Evolutionary conservation across 83 land plant genomes (phyloP).

Genomic region (Thuja plicata): DNA sequence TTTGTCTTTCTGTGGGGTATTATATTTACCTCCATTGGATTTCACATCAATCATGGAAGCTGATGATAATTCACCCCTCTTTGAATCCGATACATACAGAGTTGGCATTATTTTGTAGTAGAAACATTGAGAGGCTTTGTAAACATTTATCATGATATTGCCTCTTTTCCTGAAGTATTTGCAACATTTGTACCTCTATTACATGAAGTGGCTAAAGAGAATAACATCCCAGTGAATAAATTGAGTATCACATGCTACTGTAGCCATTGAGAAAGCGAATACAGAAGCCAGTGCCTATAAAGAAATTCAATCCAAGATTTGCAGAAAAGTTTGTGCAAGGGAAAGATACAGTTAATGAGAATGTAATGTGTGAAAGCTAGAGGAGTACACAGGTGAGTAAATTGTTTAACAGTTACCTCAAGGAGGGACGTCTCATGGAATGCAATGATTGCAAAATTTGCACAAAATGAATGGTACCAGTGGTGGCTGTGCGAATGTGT

Average conservation of each 20-base stretch:
- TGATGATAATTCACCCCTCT: constrained; percentile 52
- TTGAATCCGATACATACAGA: constrained; percentile 73
- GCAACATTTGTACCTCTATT: constrained; percentile 57
- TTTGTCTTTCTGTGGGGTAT: constrained; percentile 31
- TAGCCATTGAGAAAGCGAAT: constrained; percentile 80
- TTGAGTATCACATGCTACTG: constrained; percentile 52
- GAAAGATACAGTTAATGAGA: too few species aligned
- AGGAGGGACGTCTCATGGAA: too few species aligned
- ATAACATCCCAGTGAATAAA: constrained; percentile 47
- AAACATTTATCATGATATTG: constrained; percentile 47
- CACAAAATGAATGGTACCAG: too few species aligned
- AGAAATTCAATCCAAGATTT: constrained; percentile 77
- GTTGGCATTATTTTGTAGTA: constrained; percentile 48
- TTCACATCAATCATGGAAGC: constrained; percentile 54
- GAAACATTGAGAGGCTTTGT: constrained; percentile 65
- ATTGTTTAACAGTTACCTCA: too few species aligned
- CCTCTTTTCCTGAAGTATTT: constrained; percentile 84
- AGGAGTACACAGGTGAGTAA: too few species aligned
- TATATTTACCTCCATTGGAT: constrained; percentile 38
- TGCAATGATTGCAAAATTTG: too few species aligned
- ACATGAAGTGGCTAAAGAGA: constrained; percentile 34
- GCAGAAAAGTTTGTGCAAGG: constrained; percentile 99
- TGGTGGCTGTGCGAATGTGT: too few species aligned
- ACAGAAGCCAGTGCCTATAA: constrained; percentile 78
- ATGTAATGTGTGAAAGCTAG: too few species aligned